Base-by-base conservation (phyloP, 2,329 filamentous ascomycete genomes). In the Magnaporthiopsis incrustans region DNA sequence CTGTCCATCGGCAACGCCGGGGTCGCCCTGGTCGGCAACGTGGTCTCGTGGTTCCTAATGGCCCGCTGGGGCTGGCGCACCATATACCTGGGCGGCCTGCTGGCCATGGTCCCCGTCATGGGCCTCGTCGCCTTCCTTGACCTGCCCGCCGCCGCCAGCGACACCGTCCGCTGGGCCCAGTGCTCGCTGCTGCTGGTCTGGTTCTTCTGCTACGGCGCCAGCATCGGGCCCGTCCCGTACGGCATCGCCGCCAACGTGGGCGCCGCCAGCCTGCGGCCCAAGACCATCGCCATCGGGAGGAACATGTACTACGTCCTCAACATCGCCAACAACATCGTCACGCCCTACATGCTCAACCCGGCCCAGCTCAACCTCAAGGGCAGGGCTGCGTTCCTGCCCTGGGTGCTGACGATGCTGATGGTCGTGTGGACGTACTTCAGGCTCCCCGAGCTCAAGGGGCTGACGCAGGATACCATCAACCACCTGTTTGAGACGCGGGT, bases 101-200 rank as follows among this genome's bases (percentile, higher is more conserved):
- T 57, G 7, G 33, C 56, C 44, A 67, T 69, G 67, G n/a, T 60
- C 7, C 0, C 12, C 8, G 44, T 67, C 70, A 44, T 69, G 18
- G 25, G 64, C 12, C 15, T 33, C 26, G 61, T 69, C 14, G 63
- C 73, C 76, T 12, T 67, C 7, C 66, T 70, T 11, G 62, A 58
- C 35, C 22, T 66, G 22, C 10, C 35, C 35, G 57, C 11, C 33
- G 2, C 33, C 33, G 33, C 4, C 59, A 10, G 22, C 5, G 33
- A 60, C 22, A 10, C 35, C n/a, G 32, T 35, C 33, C n/a, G 11
- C 14, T 58, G 59, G 33, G 32, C n/a, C 5, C 68, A 69, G 61
- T 66, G 74, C 87, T 38, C 89, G 88, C 76, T 83, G 81, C 58
- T 73, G 86, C 22, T 85, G 83, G 68, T 85, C 84, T 32, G 86